These are phyloP conservation scores for Fusarium mexicanum DNA, from an alignment of 2,329 filamentous ascomycete genomes.

Conservation along the genomic window DNA sequence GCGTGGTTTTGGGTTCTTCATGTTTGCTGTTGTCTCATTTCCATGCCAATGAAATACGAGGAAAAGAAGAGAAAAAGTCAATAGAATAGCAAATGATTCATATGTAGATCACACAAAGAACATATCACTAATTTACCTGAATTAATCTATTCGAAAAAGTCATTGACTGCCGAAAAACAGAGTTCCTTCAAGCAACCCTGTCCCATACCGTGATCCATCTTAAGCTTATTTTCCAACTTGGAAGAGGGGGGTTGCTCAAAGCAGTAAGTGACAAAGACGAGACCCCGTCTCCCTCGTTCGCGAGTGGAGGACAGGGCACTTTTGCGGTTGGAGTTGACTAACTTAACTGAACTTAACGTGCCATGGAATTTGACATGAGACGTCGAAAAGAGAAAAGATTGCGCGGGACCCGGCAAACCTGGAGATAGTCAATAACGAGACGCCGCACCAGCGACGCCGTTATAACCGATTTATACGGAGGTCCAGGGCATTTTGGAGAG, in stretches of 20 bases:
- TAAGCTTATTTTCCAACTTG: conserved; percentile 43
- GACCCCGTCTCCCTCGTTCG: too few relatives aligned
- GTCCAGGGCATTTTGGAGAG: background rate
- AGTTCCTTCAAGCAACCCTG: conserved; percentile 27
- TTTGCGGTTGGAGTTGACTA: conserved; percentile 17
- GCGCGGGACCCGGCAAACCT: conserved; percentile 40
- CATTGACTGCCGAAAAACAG: background rate
- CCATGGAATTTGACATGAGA: conserved; percentile 17
- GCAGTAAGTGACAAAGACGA: background rate
- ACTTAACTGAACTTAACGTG: background rate
- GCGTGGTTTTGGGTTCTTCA: conserved; percentile 5
- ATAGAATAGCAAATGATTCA: background rate
- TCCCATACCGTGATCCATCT: conserved; percentile 34
- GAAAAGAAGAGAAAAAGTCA: background rate
- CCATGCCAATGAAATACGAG: background rate
- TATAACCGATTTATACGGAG: conserved; percentile 30
- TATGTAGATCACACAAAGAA: too few relatives aligned
- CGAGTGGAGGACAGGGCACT: background rate
- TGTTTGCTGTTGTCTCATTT: background rate
- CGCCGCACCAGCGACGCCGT: conserved; percentile 27
- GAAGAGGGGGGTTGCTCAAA: conserved; percentile 16
- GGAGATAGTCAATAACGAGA: conserved; percentile 26
- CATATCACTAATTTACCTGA: background rate
- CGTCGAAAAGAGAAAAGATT: conserved; percentile 31
- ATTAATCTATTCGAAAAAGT: background rate